A percentile compares a stretch with the other conserved stretches of the same genome.
Conservation (phyloP, 2,329 filamentous ascomycete species). For the Elsinoe necatrix region DNA sequence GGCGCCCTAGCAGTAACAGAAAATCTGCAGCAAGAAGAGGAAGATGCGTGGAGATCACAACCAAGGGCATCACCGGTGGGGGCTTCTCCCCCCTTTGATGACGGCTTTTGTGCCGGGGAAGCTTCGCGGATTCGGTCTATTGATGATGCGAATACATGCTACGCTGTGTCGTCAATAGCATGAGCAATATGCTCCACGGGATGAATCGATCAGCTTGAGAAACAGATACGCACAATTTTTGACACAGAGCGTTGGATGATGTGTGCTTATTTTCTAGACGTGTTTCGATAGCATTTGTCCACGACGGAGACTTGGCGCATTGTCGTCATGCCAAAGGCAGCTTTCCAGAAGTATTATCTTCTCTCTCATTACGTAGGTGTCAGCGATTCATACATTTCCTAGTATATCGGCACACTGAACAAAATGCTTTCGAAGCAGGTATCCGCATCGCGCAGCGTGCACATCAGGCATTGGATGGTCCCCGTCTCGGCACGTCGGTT, state of each 20-base stretch:
- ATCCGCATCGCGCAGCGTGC: background rate
- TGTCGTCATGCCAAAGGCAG: too few species aligned
- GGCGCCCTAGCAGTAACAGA: background rate
- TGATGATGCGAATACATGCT: background rate
- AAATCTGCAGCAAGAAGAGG: background rate
- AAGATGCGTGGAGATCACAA: constrained; percentile 1
- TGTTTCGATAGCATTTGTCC: too few species aligned
- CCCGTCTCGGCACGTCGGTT: constrained; percentile 1
- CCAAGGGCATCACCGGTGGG: background rate
- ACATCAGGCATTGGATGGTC: background rate
- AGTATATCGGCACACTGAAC: background rate
- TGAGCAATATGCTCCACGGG: too few species aligned
- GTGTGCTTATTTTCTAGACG: too few species aligned
- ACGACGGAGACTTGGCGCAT: too few species aligned
- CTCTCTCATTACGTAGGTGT: too few species aligned
- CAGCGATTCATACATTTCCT: too few species aligned
- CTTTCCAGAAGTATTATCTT: too few species aligned
- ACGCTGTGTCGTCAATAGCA: too few species aligned
- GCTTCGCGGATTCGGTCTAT: background rate
- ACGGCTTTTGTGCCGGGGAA: background rate
- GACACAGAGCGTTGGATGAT: too few species aligned
- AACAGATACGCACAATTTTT: too few species aligned
- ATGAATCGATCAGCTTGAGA: too few species aligned
- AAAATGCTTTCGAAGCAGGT: background rate
- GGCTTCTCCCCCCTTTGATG: background rate